Conservation (phyloP, 306 rosid genomes). For the Pyrus pyrifolia region DNA sequence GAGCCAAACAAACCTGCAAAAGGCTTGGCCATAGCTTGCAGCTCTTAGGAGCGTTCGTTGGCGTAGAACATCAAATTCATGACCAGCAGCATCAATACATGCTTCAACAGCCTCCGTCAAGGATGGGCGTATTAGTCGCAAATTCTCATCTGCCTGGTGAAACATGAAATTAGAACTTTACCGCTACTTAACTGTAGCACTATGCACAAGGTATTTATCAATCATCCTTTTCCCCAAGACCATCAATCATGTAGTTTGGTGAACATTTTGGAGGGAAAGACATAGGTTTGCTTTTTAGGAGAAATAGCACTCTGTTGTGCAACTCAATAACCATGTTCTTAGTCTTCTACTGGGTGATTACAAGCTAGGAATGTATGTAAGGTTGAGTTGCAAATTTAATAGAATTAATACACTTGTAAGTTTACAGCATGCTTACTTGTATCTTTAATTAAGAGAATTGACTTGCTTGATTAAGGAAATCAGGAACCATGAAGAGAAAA, state of each 20-base stretch:
- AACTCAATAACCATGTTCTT: neutral
- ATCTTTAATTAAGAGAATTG: neutral
- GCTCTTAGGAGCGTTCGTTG: slow-evolving; percentile 85
- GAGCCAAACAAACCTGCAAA: slow-evolving; percentile 69
- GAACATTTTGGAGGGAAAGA: neutral
- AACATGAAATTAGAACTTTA: slow-evolving; percentile 8
- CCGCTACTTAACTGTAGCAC: neutral
- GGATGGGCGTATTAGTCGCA: slow-evolving; percentile 75
- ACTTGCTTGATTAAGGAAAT: neutral
- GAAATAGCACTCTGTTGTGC: neutral
- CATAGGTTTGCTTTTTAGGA: neutral
- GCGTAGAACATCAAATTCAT: slow-evolving; percentile 81
- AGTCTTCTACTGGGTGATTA: neutral
- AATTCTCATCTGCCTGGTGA: slow-evolving; percentile 94
- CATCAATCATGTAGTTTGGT: neutral
- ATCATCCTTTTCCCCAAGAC: neutral
- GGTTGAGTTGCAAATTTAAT: too few relatives aligned
- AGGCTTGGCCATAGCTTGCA: slow-evolving; percentile 97
- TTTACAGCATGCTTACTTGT: neutral
- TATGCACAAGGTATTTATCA: too few relatives aligned
- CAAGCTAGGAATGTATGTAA: neutral
- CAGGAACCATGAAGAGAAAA: neutral
- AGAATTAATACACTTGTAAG: neutral
- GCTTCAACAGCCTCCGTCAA: slow-evolving; percentile 97
- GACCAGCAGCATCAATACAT: slow-evolving; percentile 90